Percentiles rank a stretch among this genome's conserved stretches.
phyloP scores from a whole-genome alignment of 495 filamentous ascomycete species.

The Penicillium salamii region DNA sequence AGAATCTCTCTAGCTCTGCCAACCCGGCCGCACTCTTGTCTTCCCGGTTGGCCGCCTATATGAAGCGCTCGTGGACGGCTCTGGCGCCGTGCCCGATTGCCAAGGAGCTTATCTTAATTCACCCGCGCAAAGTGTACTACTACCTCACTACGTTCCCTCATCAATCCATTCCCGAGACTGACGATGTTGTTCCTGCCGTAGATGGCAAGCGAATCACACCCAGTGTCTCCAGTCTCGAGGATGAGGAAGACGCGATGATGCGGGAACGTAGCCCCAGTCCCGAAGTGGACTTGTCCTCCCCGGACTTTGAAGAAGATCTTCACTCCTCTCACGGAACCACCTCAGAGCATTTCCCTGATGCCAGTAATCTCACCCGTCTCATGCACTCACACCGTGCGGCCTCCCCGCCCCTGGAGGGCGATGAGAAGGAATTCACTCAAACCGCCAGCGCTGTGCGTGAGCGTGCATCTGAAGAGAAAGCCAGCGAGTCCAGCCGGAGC shows the following conservation, averaged over 20 bases:
- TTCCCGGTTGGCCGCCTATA: conserved; percentile 82
- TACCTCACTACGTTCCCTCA: conserved; percentile 82
- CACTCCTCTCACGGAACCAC: conserved; percentile 55
- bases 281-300: conserved; percentile 86
- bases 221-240: conserved; percentile 73
- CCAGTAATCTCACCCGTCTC: conserved; percentile 37
- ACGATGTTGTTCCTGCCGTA: conserved; percentile 44
- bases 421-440: conserved; percentile 95
- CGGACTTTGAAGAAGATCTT: conserved; percentile 68
- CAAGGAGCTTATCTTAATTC: conserved; percentile 87
- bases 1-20: conserved; percentile 65
- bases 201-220: conserved; percentile 69
- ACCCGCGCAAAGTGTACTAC: conserved; percentile 94
- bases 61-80: conserved; percentile 84
- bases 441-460: conserved; percentile 85
- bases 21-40: conserved; percentile 95
- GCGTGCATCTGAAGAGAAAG: conserved; percentile 58
- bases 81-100: conserved; percentile 80
- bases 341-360: conserved; percentile 29
- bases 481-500: conserved; percentile 28
- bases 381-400: conserved; percentile 66
- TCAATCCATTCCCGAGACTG: conserved; percentile 77
- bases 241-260: conserved; percentile 67
- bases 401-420: conserved; percentile 87
- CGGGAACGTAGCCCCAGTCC: conserved; percentile 81